Base-by-base conservation (phyloP, 1,284 basidiomycete genomes). In the Gomphus sp. region DNA sequence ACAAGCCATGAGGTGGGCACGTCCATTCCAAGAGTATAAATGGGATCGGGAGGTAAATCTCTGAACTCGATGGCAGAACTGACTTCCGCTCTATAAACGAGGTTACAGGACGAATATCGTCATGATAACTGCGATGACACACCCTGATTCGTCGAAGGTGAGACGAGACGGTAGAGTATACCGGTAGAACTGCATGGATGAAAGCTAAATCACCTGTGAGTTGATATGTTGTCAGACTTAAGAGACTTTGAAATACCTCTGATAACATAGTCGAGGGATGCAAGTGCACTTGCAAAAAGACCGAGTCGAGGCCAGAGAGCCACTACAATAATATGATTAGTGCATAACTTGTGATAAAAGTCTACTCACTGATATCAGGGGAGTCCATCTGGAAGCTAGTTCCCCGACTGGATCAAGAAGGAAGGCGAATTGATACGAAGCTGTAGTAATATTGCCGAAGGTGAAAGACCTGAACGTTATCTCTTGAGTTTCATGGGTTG, bases 171-270 rank as follows among this genome's bases (percentile, higher is more conserved):
- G 72, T 2, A 94, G 73, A 52, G 84, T 85, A 66, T 87, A 92
- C 3, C 91, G 87, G 70, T 97, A 98, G 75, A 98, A 99, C n/a
- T 89, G 81, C 71, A 96, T 97, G 47, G 98, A 73, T 1, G 94
- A 93, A 49, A 98, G 74, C 91, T 93, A 39, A 25, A n/a, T 9
- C 25, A 61, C 34, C 14, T 63, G 37, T 54, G 34, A 53, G 47
- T 53, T 22, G 28, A 31, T 50, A 16, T 31, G n/a, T 22, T 9
- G 6, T n/a, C 39, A 25, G n/a, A 52, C 11, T n/a, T 12, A 9
- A 18, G 44, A 33, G n/a, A 31, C 2, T 34, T 41, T 22, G 4
- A 36, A 39, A 37, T 62, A 91, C 89, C 72, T 97, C 91, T 7
- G 75, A 16, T 5, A 58, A 66, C 55, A 81, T 78, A 28, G 73